A percentile compares a stretch with the other conserved stretches of the same genome.
Evolutionary conservation across 441 rosid species (phyloP).

Genomic region (Populus hybrid): DNA sequence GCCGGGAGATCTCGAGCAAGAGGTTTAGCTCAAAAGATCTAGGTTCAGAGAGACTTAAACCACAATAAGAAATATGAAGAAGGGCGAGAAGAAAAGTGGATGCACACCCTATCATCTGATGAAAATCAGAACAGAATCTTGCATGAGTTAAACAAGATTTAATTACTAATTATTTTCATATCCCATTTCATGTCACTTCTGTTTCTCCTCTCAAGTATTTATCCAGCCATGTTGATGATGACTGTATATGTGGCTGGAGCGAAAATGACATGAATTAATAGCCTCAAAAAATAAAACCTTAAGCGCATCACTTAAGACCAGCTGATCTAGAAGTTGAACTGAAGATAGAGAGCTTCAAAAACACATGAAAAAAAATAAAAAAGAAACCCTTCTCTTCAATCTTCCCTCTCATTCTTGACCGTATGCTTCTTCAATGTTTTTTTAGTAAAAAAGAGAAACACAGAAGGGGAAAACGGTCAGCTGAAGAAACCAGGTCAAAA

Average conservation of each 20-base stretch:
- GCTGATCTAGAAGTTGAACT: background rate
- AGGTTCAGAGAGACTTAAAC: background rate
- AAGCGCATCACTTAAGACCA: no score
- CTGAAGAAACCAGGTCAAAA: background rate
- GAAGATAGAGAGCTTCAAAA: background rate
- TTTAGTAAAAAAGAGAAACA: background rate
- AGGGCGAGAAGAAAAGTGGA: constrained; percentile 3
- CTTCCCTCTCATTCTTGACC: background rate
- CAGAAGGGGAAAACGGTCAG: background rate
- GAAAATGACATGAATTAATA: no score
- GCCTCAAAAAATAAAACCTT: no score
- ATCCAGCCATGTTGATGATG: background rate
- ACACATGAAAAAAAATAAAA: background rate
- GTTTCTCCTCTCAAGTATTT: background rate
- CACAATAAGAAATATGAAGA: constrained; percentile 11
- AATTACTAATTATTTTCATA: background rate
- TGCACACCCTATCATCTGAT: background rate
- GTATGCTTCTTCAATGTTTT: background rate
- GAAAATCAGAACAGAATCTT: constrained; percentile 9
- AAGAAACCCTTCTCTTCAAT: background rate
- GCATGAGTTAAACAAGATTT: background rate
- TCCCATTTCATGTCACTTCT: background rate
- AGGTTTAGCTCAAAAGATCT: constrained; percentile 6
- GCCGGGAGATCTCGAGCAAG: constrained; percentile 22
- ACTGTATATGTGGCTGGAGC: background rate